Evolutionary conservation across 108 stramenopile species (phyloP).

Genomic region (Mediolabrus comicus): DNA sequence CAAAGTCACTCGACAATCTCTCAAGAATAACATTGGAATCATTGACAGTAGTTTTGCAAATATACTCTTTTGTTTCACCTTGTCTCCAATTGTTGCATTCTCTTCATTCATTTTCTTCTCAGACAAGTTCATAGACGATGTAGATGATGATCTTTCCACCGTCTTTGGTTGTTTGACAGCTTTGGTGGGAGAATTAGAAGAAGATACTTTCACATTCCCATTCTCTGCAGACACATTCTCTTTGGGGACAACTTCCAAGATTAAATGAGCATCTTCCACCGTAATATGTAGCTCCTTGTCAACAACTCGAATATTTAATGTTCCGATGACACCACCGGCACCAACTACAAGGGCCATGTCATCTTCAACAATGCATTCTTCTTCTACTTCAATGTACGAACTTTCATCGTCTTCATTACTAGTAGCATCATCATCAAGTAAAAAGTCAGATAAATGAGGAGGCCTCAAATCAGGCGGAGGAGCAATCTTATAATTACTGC

Average conservation of each 20-base stretch:
- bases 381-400: constrained; percentile 49
- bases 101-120: constrained; percentile 12
- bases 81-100: constrained; percentile 58
- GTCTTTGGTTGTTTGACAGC: constrained; percentile 22
- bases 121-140: too few relatives aligned
- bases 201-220: constrained; percentile 1
- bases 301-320: constrained; percentile 64
- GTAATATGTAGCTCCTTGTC: constrained; percentile 69
- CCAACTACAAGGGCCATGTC: constrained; percentile 59
- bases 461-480: background rate
- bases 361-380: constrained; percentile 43
- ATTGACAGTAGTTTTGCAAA: constrained; percentile 57
- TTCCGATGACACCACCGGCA: constrained; percentile 69
- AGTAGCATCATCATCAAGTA: background rate
- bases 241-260: constrained; percentile 59
- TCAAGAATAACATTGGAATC: constrained; percentile 74
- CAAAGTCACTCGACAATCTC: constrained; percentile 69
- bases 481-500: background rate
- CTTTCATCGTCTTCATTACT: constrained; percentile 40
- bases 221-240: constrained; percentile 22
- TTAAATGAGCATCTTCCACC: constrained; percentile 76
- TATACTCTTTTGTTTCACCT: constrained; percentile 63
- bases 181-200: background rate
- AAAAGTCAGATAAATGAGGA: background rate
- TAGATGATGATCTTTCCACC: constrained; percentile 4